Percentiles rank a stretch among this genome's conserved stretches.
phyloP scores from a whole-genome alignment of 2,329 filamentous ascomycete species.

The Onygenales sp. region DNA sequence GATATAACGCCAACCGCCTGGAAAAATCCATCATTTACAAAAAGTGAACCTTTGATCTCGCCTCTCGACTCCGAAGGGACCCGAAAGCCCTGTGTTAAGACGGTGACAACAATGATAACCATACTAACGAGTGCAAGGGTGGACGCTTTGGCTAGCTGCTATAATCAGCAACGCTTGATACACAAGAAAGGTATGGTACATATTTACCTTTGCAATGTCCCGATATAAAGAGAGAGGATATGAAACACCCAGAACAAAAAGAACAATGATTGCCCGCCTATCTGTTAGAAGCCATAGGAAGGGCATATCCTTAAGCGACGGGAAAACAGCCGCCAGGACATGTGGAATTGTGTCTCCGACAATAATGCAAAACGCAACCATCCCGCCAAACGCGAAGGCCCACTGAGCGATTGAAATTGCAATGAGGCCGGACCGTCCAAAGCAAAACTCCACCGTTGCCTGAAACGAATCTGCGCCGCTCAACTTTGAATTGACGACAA shows the following conservation, averaged over 20 bases:
- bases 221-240: constrained; percentile 88
- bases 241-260: constrained; percentile 77
- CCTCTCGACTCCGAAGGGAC: constrained; percentile 65
- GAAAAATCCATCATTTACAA: constrained; percentile 69
- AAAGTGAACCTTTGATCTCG: constrained; percentile 55
- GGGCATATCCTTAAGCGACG: constrained; percentile 59
- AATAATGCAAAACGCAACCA: constrained; percentile 97
- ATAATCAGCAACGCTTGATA: constrained; percentile 21
- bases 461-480: constrained; percentile 92
- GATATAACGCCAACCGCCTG: constrained; percentile 97
- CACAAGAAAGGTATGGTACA: not conserved
- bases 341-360: constrained; percentile 94
- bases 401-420: constrained; percentile 90
- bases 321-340: constrained; percentile 75
- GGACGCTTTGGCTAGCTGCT: constrained; percentile 85
- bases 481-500: constrained; percentile 95
- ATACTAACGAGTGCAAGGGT: constrained; percentile 89
- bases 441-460: constrained; percentile 91
- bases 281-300: constrained; percentile 77
- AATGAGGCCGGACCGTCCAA: constrained; percentile 75
- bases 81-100: constrained; percentile 71
- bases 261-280: constrained; percentile 72
- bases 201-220: constrained; percentile 86
- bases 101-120: constrained; percentile 77
- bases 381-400: constrained; percentile 97